Conservation (phyloP, 202 grass and related monocot species). For the Carex sylvatica region DNA sequence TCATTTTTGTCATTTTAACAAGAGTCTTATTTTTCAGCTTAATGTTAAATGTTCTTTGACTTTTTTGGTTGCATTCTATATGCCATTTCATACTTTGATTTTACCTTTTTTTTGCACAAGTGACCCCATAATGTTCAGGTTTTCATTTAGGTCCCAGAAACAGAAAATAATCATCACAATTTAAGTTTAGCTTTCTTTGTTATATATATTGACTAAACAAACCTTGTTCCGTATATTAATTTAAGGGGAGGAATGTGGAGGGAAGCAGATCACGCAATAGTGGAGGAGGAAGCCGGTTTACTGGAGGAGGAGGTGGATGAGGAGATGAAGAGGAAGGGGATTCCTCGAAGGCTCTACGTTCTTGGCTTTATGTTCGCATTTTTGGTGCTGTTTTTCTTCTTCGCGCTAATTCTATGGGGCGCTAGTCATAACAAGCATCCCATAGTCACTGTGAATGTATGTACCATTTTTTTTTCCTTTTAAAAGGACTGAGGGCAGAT, state of each 20-base stretch:
- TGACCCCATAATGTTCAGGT: background rate
- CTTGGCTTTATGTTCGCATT: constrained; percentile 54
- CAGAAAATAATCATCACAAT: background rate
- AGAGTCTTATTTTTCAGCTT: background rate
- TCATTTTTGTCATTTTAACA: background rate
- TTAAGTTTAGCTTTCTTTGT: background rate
- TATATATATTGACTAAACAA: background rate
- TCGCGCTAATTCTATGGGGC: constrained; percentile 90
- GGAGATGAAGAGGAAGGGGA: background rate
- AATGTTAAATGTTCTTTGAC: background rate
- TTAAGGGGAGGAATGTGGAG: constrained; percentile 43
- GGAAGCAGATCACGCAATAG: constrained; percentile 38
- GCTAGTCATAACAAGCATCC: constrained; percentile 71
- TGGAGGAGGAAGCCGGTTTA: constrained; percentile 77
- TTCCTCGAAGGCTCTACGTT: constrained; percentile 45
- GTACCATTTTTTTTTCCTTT: background rate
- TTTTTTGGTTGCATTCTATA: background rate
- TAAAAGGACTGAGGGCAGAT: background rate
- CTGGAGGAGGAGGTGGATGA: constrained; percentile 36
- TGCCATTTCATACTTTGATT: background rate
- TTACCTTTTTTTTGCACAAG: background rate
- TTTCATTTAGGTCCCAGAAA: background rate
- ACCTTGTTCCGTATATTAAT: background rate
- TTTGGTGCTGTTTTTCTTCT: constrained; percentile 84
- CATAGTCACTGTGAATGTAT: constrained; percentile 50